phyloP scores from a whole-genome alignment of 2,329 filamentous ascomycete species.

The Fusarium algeriense region DNA sequence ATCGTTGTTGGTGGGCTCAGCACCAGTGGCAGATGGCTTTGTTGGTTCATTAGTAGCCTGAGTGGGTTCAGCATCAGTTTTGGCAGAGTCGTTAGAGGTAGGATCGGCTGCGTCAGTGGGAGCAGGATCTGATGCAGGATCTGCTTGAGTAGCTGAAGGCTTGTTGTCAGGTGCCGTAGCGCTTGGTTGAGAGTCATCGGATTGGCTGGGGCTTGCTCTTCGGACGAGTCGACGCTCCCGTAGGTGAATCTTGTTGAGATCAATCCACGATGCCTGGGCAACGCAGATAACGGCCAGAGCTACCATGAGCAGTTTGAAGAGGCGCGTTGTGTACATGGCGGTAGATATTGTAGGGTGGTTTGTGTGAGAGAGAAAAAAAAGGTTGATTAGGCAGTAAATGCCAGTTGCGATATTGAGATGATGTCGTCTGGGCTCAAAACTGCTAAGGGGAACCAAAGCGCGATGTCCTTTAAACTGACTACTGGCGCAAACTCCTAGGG shows the following conservation, averaged over 20 bases:
- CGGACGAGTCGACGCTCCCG: slow-evolving; percentile 36
- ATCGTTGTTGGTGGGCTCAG: slow-evolving; percentile 25
- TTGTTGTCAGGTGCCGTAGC: slow-evolving; percentile 14
- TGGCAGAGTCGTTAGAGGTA: slow-evolving; percentile 21
- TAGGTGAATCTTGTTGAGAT: slow-evolving; percentile 43
- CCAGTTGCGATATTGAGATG: neutral
- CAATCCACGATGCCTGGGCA: slow-evolving; percentile 57
- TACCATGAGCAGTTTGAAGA: slow-evolving; percentile 62
- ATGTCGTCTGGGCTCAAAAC: slow-evolving; percentile 13
- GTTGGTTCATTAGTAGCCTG: slow-evolving; percentile 24
- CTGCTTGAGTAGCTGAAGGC: slow-evolving; percentile 21
- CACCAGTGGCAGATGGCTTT: slow-evolving; percentile 27
- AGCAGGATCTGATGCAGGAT: slow-evolving; percentile 14
- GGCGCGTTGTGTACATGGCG: slow-evolving; percentile 61
- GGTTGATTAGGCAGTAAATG: slow-evolving; percentile 1
- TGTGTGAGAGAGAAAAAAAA: neutral
- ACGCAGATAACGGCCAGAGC: slow-evolving; percentile 61
- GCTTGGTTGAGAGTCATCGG: slow-evolving; percentile 27
- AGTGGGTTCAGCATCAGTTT: slow-evolving; percentile 19
- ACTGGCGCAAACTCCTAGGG: slow-evolving; percentile 4
- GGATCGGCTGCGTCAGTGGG: slow-evolving; percentile 16
- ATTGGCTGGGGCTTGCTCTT: slow-evolving; percentile 38
- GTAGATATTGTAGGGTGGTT: neutral
- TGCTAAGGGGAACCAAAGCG: slow-evolving; percentile 11
- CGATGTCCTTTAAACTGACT: slow-evolving; percentile 8